These are phyloP conservation scores for Cryptosporidium ubiquitum DNA, from an alignment of 169 alveolate genomes.

Conservation along the genomic window DNA sequence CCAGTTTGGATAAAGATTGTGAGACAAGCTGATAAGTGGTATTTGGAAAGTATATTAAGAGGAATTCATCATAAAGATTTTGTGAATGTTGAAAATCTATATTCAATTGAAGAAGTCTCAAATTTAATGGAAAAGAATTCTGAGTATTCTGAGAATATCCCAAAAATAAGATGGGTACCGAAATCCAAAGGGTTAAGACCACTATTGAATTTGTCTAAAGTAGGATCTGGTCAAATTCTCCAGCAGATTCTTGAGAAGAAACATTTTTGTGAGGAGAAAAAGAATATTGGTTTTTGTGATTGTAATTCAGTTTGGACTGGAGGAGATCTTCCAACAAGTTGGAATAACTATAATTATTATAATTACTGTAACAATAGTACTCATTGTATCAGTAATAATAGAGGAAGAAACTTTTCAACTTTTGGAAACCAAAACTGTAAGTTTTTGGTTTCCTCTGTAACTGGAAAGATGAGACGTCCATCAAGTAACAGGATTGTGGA, in stretches of 20 bases:
- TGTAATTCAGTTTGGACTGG: constrained; percentile 27
- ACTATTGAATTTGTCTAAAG: constrained; percentile 33
- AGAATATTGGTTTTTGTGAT: background rate
- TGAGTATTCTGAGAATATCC: constrained; percentile 25
- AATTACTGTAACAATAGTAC: background rate
- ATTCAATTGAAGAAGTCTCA: background rate
- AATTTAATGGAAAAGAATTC: background rate
- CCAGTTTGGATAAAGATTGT: constrained; percentile 67
- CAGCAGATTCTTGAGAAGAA: background rate
- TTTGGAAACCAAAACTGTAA: background rate
- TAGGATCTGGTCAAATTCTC: constrained; percentile 55
- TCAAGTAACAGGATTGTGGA: constrained; percentile 36
- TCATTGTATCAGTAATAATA: background rate
- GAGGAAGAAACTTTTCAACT: background rate
- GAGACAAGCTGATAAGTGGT: constrained; percentile 57
- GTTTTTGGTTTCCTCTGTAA: background rate
- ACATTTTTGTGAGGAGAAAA: background rate
- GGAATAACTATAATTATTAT: background rate
- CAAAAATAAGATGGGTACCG: constrained; percentile 68
- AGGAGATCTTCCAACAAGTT: background rate
- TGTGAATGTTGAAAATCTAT: background rate
- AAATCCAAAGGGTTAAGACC: constrained; percentile 62
- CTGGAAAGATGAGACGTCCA: background rate
- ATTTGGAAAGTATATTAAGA: constrained; percentile 7
- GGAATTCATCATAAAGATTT: background rate